phyloP scores from a whole-genome alignment of 768 basidiomycete species.

The Termitomyces sp. region DNA sequence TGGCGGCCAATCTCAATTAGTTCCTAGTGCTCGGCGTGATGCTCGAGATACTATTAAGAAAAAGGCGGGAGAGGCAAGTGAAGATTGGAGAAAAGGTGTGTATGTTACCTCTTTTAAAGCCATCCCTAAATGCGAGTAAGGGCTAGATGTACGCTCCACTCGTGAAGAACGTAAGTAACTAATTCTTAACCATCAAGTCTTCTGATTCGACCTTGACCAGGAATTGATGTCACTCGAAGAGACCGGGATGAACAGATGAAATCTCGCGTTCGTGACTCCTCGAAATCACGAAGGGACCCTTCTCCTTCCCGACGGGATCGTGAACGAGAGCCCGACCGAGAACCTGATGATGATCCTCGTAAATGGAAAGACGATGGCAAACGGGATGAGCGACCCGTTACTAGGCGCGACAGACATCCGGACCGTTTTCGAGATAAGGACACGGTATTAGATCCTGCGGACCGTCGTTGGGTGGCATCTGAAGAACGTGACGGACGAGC shows the following conservation, averaged over 20 bases:
- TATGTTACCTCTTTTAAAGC: conserved; percentile 12
- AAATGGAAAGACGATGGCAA: conserved; percentile 84
- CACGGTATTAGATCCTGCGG: conserved; percentile 40
- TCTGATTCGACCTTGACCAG: conserved; percentile 24
- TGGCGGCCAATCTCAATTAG: conserved; percentile 29
- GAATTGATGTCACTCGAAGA: conserved; percentile 49
- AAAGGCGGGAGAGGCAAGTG: conserved; percentile 69
- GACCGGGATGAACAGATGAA: conserved; percentile 64
- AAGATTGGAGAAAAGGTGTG: conserved; percentile 86
- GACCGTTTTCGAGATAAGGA: conserved; percentile 45
- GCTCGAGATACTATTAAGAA: conserved; percentile 59
- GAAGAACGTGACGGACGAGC: conserved; percentile 69
- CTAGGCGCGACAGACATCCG: conserved; percentile 47
- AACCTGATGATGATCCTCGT: conserved; percentile 66
- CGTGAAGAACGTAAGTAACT: conserved; percentile 59
- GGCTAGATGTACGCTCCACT: conserved; percentile 46
- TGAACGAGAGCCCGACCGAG: conserved; percentile 35
- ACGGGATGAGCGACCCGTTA: conserved; percentile 70
- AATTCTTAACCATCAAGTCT: not conserved
- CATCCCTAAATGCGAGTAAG: conserved; percentile 24
- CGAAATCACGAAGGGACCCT: conserved; percentile 54
- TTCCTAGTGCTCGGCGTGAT: conserved; percentile 49
- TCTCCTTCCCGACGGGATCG: conserved; percentile 51
- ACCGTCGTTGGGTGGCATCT: conserved; percentile 55
- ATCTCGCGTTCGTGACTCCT: conserved; percentile 62